Evolutionary conservation across 2,329 filamentous ascomycete species (phyloP), one percentile per base, ranked within the genome.

Genomic region (Pseudocercospora fijiensis): DNA sequence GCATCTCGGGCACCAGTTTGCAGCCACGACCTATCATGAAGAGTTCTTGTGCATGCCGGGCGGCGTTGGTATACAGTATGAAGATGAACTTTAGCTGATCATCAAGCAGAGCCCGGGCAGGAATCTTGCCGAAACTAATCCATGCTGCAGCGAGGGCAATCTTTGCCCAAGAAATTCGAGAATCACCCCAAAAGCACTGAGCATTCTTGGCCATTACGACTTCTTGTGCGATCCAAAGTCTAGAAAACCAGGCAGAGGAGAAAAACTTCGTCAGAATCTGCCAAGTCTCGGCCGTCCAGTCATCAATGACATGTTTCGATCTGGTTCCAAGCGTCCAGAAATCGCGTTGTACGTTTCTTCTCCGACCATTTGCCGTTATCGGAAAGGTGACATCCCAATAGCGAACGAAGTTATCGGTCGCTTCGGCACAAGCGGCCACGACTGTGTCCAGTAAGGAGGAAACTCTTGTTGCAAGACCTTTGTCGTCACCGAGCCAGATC

Each of bases 221-320:
- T 57, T 57, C 53, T 37, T 57, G 53, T 5, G 27, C 53, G n/a
- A 57, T 41, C 13, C 53, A 37, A 7, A 57, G 24, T 13, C 63
- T 60, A 0, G 27, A 30, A 13, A 65, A 62, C 47, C 60, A 60
- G 16, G 59, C 6, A 3, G 37, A 24, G 4, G 56, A 33, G 26
- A 45, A 65, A 22, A 65, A 47, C 1, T 5, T 20, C 11, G 22
- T 51, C 5, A 26, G 13, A 4, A 13, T 22, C 10, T 51, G n/a
- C 45, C 45, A 51, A 4, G 45, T 51, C 10, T 51, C 45, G 22
- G 22, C 45, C n/a, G 22, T 26, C 45, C 20, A 51, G 7, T 45
- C 41, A n/a, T 45, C 45, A 22, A 51, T 51, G 4, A 51, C 13
- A 22, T 51, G 45, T 24, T 20, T 6, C 22, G 11, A 22, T 13